Evolutionary conservation across 2,329 filamentous ascomycete genomes (phyloP).

Genomic region (Trichophaea hybrida): DNA sequence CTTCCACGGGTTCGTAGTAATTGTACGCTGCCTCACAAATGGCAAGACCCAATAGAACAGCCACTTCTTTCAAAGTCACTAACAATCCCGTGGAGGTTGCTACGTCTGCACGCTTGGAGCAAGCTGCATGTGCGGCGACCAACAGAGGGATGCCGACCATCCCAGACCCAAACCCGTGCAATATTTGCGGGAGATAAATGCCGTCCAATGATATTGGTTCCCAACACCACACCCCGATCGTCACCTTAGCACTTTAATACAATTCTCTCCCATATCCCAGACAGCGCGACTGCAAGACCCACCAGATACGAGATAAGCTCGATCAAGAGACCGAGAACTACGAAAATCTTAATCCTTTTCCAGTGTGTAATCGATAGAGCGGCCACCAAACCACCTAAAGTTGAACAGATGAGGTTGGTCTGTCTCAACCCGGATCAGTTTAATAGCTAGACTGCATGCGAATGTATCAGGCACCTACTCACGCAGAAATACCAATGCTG

Average conservation of each 20-base stretch:
- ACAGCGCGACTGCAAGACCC: not conserved
- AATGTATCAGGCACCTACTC: not conserved
- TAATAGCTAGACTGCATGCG: not conserved
- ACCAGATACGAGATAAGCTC: not conserved
- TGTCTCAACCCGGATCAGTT: not conserved
- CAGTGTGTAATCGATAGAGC: not conserved
- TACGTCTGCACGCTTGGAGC: constrained; percentile 14
- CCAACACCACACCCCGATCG: not conserved
- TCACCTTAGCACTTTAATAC: not conserved
- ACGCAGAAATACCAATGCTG: not conserved
- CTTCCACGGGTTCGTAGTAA: not conserved
- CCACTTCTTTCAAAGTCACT: constrained; percentile 7
- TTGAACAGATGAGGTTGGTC: not conserved
- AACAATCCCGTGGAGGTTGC: constrained; percentile 15
- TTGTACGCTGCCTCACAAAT: not conserved
- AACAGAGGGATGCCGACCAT: constrained; percentile 8
- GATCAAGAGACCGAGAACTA: not conserved
- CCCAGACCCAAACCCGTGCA: constrained; percentile 14
- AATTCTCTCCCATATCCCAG: not conserved
- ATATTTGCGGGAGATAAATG: constrained; percentile 9
- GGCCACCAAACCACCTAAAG: not conserved
- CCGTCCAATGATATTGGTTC: not conserved
- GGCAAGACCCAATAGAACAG: not conserved
- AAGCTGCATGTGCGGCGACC: constrained; percentile 12
- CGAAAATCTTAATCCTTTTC: not conserved